Evolutionary conservation across 192 early-diverging fungal genomes (phyloP).

Genomic region (Chytriomyces hyalinus): DNA sequence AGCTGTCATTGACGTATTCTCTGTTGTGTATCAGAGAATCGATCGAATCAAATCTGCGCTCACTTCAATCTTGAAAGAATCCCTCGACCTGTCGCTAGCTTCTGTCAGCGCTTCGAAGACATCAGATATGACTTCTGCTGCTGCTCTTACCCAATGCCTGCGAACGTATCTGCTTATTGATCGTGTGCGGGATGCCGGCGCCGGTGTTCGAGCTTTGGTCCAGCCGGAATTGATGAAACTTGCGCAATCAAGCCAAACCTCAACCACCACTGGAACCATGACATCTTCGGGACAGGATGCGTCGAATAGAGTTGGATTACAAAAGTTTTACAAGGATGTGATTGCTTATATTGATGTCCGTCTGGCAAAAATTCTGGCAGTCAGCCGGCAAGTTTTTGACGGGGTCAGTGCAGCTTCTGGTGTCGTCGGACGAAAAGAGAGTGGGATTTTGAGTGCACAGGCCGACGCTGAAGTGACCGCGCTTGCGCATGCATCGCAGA

Average conservation of each 20-base stretch:
- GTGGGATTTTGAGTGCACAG: neutral
- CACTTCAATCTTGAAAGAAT: slow-evolving; percentile 60
- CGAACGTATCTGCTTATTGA: slow-evolving; percentile 79
- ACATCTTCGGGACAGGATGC: neutral
- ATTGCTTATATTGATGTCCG: neutral
- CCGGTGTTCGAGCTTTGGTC: slow-evolving; percentile 55
- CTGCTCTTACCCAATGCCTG: slow-evolving; percentile 69
- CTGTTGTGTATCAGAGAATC: slow-evolving; percentile 56
- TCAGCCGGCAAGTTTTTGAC: slow-evolving; percentile 19
- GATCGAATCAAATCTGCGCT: slow-evolving; percentile 75
- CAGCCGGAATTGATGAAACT: slow-evolving; percentile 51
- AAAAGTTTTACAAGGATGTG: slow-evolving; percentile 16
- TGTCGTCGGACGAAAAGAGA: too few species aligned
- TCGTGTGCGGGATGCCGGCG: slow-evolving; percentile 65
- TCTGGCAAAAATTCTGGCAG: neutral
- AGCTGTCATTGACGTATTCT: neutral
- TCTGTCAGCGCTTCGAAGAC: slow-evolving; percentile 49
- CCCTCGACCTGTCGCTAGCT: slow-evolving; percentile 46
- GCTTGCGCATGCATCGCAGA: too few species aligned
- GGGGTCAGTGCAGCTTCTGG: neutral
- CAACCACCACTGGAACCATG: neutral
- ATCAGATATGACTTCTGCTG: slow-evolving; percentile 42
- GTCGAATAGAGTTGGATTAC: neutral
- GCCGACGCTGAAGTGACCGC: too few species aligned
- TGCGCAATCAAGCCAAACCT: neutral